Evolutionary conservation across 805 yeast genomes (phyloP), one percentile per base, ranked within the genome.

Genomic region (Cyberlindnera xylosilytica): DNA sequence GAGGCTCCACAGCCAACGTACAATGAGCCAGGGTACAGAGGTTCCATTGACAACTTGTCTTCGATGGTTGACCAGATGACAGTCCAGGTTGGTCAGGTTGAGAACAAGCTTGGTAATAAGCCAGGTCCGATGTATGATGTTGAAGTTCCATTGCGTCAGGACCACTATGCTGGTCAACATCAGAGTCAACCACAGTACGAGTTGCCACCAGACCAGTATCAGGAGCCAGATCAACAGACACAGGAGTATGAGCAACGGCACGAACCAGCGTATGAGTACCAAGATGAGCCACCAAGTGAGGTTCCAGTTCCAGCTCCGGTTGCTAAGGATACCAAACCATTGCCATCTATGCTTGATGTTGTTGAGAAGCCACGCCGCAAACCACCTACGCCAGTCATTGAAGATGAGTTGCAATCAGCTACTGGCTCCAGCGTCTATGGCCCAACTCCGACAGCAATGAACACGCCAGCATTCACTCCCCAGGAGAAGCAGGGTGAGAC

Each of bases 41-140:
- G 40, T 1, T 49, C 59, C 0, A 53, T 64, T 20, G 65, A 63
- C 22, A 65, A 59, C 28, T 39, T 70, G 35, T 55, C 55, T 4
- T 54, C 58, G 13, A 63, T 67, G 66, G 66, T 67, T 19, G 69
- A 66, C 36, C 52, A 63, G n/a, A 39, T 57, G 42, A 39, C 56
- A 13, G 50, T 66, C 1, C 56, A 56, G 34, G 59, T 58, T 19
- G 46, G 50, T 27, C 38, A 53, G 7, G 58, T 55, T 12, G 56
- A 50, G 36, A 40, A 30, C 10, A 56, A 53, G 20, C 16, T 58
- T 7, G 56, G 51, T 11, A 13, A 29, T 6, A 38, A 42, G 34
- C 35, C 44, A 9, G 37, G 38, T 20, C 39, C 46, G 4, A 35
- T 36, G 38, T 50, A 42, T 36, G 44, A 38, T 15, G 60, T 52